phyloP scores from a whole-genome alignment of 1,139 yeast genomes.

The Candida sanyaensis region DNA sequence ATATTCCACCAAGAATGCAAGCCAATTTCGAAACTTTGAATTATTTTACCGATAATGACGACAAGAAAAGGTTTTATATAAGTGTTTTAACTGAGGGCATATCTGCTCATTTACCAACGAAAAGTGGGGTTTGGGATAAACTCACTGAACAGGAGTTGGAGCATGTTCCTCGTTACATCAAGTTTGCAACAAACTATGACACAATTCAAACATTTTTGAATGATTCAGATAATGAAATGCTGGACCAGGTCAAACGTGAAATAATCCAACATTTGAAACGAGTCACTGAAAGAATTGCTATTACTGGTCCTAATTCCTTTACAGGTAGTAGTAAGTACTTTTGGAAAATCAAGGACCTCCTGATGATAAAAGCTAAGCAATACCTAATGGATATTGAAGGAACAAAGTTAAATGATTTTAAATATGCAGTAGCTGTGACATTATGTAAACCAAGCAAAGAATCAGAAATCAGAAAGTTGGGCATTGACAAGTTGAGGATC shows the following conservation, averaged over 20 bases:
- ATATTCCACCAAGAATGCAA: not conserved
- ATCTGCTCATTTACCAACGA: not conserved
- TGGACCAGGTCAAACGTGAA: not conserved
- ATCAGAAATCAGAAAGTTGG: constrained; percentile 26
- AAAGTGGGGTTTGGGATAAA: constrained; percentile 5
- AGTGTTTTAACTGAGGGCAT: constrained; percentile 1
- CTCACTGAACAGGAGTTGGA: constrained; percentile 3
- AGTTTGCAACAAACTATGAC: constrained; percentile 4
- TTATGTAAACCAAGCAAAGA: constrained; percentile 34
- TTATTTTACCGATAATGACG: not conserved
- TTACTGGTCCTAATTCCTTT: not conserved
- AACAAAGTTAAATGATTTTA: not conserved
- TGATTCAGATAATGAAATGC: not conserved
- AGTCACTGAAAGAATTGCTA: constrained; percentile 5
- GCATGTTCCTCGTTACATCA: not conserved
- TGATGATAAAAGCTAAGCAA: constrained; percentile 1
- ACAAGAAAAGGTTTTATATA: constrained; percentile 4
- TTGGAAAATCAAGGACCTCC: constrained; percentile 12
- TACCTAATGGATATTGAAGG: constrained; percentile 7
- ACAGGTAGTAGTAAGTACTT: constrained; percentile 10
- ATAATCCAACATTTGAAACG: constrained; percentile 4
- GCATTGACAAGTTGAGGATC: constrained; percentile 21
- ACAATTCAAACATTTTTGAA: not conserved
- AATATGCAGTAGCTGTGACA: constrained; percentile 21
- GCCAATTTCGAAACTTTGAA: constrained; percentile 3